Evolutionary conservation across 805 yeast species (phyloP).

Genomic region (Wickerhamiella domercqiae): DNA sequence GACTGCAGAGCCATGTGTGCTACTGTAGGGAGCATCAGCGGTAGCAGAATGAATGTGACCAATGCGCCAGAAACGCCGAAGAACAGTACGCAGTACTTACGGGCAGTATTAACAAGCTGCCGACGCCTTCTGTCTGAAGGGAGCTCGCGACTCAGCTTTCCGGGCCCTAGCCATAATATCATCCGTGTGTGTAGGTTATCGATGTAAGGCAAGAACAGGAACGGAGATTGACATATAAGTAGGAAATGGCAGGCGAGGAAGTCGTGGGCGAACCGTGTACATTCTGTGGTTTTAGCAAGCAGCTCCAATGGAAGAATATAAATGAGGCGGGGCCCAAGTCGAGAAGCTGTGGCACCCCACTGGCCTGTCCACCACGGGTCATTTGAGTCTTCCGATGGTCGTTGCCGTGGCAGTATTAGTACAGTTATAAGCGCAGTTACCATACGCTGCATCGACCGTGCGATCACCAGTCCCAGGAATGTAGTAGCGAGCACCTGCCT

Average conservation of each 20-base stretch:
- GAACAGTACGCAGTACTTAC: conserved; percentile 8
- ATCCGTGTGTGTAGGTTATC: conserved; percentile 87
- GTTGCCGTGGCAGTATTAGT: conserved; percentile 44
- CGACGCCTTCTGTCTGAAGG: conserved; percentile 68
- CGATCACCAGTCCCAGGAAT: conserved; percentile 43
- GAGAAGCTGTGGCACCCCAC: conserved; percentile 41
- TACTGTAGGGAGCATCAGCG: conserved; percentile 3
- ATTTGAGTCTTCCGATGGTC: conserved; percentile 39
- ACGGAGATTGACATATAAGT: conserved; percentile 67
- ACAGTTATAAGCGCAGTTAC: conserved; percentile 39
- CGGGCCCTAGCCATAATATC: conserved; percentile 91
- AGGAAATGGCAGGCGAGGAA: conserved; percentile 72
- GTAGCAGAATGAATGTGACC: conserved; percentile 3
- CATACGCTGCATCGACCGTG: conserved; percentile 34
- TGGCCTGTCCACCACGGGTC: conserved; percentile 47
- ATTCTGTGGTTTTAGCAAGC: conserved; percentile 68
- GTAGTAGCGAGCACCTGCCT: conserved; percentile 49
- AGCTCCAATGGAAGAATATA: conserved; percentile 72
- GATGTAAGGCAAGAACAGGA: conserved; percentile 59
- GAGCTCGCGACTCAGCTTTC: conserved; percentile 66
- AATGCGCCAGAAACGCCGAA: conserved; percentile 2
- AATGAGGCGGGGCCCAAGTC: no score
- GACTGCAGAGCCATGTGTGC: conserved; percentile 5
- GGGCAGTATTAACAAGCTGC: conserved; percentile 27
- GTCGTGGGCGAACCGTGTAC: conserved; percentile 84